Base-by-base conservation (phyloP, 1,284 basidiomycete species). In the Heterobasidion irregulare region DNA sequence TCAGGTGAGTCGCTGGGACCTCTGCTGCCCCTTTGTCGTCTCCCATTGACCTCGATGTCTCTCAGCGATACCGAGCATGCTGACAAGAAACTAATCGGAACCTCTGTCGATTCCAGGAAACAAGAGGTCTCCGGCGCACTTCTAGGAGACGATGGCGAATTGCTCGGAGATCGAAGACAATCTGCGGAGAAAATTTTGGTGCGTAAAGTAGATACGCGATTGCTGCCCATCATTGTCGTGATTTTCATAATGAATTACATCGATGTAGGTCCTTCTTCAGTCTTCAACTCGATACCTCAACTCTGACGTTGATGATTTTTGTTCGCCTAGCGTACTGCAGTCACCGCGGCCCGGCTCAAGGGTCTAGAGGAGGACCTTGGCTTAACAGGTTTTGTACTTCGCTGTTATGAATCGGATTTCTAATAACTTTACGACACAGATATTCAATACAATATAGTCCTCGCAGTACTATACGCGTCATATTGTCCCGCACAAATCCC, bases 211-310 rank as follows among this genome's bases (percentile, higher is more conserved):
- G 84, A 86, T 60, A 67, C 68, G 55, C 71, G 84, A 45, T 66
- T 86, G 1, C 64, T 86, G 58, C 82, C 83, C 0, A 82, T 78
- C 0, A 78, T 86, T 53, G 74, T 81, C 48, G 47, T 83, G 34
- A 82, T 86, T 54, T 85, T 75, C 61, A 73, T 86, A 54, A 78
- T 86, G 79, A 86, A 86, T 61, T 85, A 83, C 60, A 84, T 86
- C 52, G 82, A 85, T 62, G 83, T 84, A 56, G 54, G 76, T 68
- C n/a, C 0, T 47, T n/a, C 26, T 26, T 50, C 8, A 32, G 8
- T 33, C 7, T 18, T 47, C 47, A 9, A 35, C 55, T 52, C 41
- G 48, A 41, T 16, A 48, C 4, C 3, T 12, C 53, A 16, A 19
- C 18, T 32, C 16, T 48, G n/a, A 8, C 26, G 8, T 18, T 26